Evolutionary conservation across 2,329 filamentous ascomycete genomes (phyloP).

Genomic region (Cryoendolithus antarcticus): DNA sequence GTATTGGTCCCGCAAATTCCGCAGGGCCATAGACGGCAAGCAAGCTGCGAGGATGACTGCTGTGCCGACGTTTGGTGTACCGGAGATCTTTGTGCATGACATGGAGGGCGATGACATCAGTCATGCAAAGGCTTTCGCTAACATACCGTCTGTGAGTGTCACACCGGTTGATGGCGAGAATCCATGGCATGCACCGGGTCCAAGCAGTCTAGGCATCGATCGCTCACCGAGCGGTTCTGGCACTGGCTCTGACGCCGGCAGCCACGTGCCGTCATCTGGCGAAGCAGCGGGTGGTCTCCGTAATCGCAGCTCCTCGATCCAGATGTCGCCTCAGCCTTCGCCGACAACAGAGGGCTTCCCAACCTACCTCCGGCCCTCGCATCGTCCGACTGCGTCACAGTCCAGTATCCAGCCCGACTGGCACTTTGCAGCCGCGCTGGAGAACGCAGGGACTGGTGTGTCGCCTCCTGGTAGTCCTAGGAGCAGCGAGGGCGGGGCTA

Average conservation of each 20-base stretch:
- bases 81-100: constrained; percentile 82
- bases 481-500: constrained; percentile 20
- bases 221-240: constrained; percentile 8
- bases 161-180: constrained; percentile 14
- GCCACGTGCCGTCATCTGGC: constrained; percentile 1
- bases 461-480: constrained; percentile 17
- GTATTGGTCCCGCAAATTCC: constrained; percentile 77
- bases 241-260: constrained; percentile 2
- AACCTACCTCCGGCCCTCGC: constrained; percentile 12
- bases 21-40: constrained; percentile 60
- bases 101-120: constrained; percentile 42
- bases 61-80: constrained; percentile 69
- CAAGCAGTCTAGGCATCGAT: constrained; percentile 9
- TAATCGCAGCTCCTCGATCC: constrained; percentile 19
- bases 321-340: constrained; percentile 9
- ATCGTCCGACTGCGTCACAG: constrained; percentile 14
- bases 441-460: constrained; percentile 24
- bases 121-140: constrained; percentile 17
- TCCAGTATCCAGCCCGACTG: constrained; percentile 28
- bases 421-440: constrained; percentile 34
- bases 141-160: constrained; percentile 19
- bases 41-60: constrained; percentile 62
- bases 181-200: background rate
- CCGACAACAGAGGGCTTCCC: constrained; percentile 1
- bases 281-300: constrained; percentile 7